Evolutionary conservation across 306 rosid species (phyloP).

Genomic region (Sophora flavescens): DNA sequence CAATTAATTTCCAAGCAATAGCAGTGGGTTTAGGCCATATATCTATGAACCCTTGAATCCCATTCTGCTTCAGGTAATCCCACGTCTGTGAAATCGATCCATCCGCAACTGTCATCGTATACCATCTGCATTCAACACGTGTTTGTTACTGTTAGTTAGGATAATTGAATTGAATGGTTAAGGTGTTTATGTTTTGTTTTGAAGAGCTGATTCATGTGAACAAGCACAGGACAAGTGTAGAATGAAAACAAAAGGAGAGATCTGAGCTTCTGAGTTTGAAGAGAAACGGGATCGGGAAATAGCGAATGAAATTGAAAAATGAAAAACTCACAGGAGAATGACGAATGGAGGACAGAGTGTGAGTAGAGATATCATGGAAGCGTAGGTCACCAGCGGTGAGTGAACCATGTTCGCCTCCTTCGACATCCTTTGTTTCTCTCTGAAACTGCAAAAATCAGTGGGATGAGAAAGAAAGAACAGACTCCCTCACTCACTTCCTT

Average conservation of each 20-base stretch:
- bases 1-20: constrained; percentile 71
- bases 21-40: constrained; percentile 86
- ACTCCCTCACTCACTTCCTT: too few species aligned
- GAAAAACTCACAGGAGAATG: constrained; percentile 65
- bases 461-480: too few species aligned
- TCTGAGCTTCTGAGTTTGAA: not conserved
- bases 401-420: constrained; percentile 62
- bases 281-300: too few species aligned
- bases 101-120: constrained; percentile 86
- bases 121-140: constrained; percentile 60
- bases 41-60: constrained; percentile 55
- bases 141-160: too few species aligned
- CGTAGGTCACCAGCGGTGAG: constrained; percentile 81
- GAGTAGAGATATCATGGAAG: constrained; percentile 82
- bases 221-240: too few species aligned
- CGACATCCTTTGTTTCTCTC: constrained; percentile 39
- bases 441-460: too few species aligned
- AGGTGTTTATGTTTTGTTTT: too few species aligned
- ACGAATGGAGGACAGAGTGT: constrained; percentile 92
- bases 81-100: constrained; percentile 72
- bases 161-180: too few species aligned
- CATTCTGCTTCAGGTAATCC: constrained; percentile 57
- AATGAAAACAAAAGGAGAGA: not conserved
- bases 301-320: not conserved
- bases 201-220: too few species aligned